phyloP scores from a whole-genome alignment of 495 filamentous ascomycete species.

The Staphylotrichum longicolle region DNA sequence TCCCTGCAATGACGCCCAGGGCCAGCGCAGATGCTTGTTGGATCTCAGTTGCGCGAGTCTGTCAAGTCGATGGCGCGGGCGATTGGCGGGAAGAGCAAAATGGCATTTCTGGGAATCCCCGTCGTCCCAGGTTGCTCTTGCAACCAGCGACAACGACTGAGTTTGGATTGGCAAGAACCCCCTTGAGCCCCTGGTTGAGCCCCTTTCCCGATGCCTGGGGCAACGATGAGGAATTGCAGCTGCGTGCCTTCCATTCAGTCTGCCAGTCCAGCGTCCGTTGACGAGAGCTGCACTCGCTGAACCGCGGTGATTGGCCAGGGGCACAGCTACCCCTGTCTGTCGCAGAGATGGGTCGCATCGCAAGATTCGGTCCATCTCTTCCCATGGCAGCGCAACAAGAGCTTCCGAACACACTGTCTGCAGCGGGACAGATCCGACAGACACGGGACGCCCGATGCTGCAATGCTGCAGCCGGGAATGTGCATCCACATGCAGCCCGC shows the following conservation, averaged over 20 bases:
- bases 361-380: background rate
- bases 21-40: no score
- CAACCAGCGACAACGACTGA: no score
- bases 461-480: slow-evolving; percentile 3
- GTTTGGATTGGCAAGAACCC: no score
- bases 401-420: background rate
- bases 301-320: background rate
- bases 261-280: background rate
- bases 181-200: no score
- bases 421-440: background rate
- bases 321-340: slow-evolving; percentile 6
- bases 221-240: no score
- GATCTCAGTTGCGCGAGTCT: no score
- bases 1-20: background rate
- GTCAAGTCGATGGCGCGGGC: no score
- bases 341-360: slow-evolving; percentile 1
- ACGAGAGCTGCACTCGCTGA: slow-evolving; percentile 8
- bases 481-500: background rate
- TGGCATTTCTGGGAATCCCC: no score
- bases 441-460: background rate
- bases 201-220: no score
- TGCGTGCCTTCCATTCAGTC: no score
- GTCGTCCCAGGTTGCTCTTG: no score
- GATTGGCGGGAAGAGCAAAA: no score
- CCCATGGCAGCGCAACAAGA: background rate